phyloP scores from a whole-genome alignment of 73 alveolate species.

The Paraurostyla sp. region DNA sequence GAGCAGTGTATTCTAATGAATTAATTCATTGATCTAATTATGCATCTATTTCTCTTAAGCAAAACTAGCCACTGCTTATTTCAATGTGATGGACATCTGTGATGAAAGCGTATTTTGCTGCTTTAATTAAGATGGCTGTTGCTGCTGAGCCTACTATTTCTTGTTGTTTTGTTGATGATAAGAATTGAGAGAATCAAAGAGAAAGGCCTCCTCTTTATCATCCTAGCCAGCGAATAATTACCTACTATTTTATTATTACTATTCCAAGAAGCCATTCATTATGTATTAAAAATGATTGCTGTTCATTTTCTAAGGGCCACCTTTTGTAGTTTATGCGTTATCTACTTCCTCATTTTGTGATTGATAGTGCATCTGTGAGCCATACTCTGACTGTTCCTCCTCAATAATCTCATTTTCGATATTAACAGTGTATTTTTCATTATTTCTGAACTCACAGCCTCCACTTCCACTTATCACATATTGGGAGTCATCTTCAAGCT shows the following conservation, averaged over 20 bases:
- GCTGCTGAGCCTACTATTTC: background rate
- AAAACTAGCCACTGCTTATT: conserved; percentile 24
- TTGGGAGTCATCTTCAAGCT: no score
- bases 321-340: background rate
- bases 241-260: background rate
- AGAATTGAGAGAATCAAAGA: conserved; percentile 29
- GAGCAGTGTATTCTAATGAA: background rate
- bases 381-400: no score
- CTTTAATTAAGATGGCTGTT: no score
- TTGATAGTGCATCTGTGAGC: no score
- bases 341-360: background rate
- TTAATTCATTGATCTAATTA: background rate
- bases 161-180: background rate
- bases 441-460: no score
- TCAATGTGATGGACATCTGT: background rate
- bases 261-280: background rate
- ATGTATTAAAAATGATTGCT: background rate
- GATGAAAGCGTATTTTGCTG: background rate
- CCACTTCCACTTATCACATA: no score
- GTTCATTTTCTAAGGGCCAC: background rate
- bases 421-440: no score
- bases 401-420: no score
- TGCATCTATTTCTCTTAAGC: conserved; percentile 8
- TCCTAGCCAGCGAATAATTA: background rate
- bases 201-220: conserved; percentile 15